Percentiles rank a stretch among this genome's conserved stretches.
phyloP scores from a whole-genome alignment of 2,329 filamentous ascomycete species.

The Dactylellina cionopaga region DNA sequence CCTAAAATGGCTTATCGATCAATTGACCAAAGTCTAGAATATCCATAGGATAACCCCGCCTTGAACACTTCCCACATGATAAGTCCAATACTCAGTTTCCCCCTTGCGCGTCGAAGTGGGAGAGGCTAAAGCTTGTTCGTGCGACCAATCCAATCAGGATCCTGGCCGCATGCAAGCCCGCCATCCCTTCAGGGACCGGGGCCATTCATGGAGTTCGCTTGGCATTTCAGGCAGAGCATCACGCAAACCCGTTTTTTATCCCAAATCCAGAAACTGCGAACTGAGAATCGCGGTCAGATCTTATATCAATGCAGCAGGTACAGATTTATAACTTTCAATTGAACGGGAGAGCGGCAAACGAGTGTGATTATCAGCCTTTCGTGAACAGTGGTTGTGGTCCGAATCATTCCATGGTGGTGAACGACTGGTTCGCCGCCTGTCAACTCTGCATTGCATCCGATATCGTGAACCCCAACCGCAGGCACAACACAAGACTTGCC shows the following conservation, averaged over 20 bases:
- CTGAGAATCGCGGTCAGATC: slow-evolving; percentile 45
- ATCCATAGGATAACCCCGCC: background rate
- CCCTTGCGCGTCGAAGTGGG: slow-evolving; percentile 18
- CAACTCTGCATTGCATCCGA: slow-evolving; percentile 16
- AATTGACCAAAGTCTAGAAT: slow-evolving; percentile 6
- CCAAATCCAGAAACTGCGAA: slow-evolving; percentile 53
- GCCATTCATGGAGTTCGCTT: slow-evolving; percentile 23
- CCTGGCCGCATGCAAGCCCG: slow-evolving; percentile 22
- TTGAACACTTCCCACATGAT: slow-evolving; percentile 23
- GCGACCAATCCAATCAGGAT: slow-evolving; percentile 13
- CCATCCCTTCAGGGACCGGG: slow-evolving; percentile 26
- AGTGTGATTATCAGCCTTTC: slow-evolving; percentile 24
- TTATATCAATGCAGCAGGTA: slow-evolving; percentile 50
- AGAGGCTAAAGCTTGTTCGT: slow-evolving; percentile 48
- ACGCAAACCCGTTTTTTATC: slow-evolving; percentile 53
- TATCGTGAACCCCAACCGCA: slow-evolving; percentile 14
- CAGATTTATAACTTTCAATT: slow-evolving; percentile 1
- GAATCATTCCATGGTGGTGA: slow-evolving; percentile 10
- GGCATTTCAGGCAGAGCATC: slow-evolving; percentile 53
- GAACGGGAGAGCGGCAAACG: slow-evolving; percentile 47
- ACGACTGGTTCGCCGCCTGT: background rate
- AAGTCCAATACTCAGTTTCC: background rate
- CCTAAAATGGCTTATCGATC: slow-evolving; percentile 7
- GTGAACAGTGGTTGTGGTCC: slow-evolving; percentile 14
- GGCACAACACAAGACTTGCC: slow-evolving; percentile 35